phyloP scores from a whole-genome alignment of 805 yeast genomes.

The Ogataea minuta region DNA sequence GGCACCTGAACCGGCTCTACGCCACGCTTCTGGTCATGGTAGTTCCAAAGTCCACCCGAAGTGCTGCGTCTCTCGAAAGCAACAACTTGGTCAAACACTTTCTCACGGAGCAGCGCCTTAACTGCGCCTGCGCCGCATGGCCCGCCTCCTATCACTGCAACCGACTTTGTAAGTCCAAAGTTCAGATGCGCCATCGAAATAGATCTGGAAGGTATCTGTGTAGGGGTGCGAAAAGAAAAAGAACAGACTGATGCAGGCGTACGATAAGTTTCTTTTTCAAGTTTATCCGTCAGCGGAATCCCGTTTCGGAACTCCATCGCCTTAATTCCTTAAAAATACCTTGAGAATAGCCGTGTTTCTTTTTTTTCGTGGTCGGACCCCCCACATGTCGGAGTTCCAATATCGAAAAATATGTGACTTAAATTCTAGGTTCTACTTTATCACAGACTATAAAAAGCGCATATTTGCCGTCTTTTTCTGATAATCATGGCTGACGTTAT shows the following conservation, averaged over 20 bases:
- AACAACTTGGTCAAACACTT: slow-evolving; percentile 44
- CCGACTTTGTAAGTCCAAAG: slow-evolving; percentile 20
- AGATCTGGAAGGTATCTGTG: slow-evolving; percentile 3
- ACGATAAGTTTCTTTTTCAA: background rate
- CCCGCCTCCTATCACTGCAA: slow-evolving; percentile 79
- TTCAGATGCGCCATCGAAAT: slow-evolving; percentile 11
- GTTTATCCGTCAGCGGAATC: slow-evolving; percentile 5
- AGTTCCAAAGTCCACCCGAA: slow-evolving; percentile 84
- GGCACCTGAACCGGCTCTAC: slow-evolving; percentile 26
- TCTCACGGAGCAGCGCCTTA: slow-evolving; percentile 58
- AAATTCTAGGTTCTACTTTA: slow-evolving; percentile 1
- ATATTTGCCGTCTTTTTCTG: background rate
- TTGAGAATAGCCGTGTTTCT: slow-evolving; percentile 1
- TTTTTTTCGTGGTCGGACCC: slow-evolving; percentile 2
- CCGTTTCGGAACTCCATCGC: slow-evolving; percentile 6
- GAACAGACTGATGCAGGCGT: background rate
- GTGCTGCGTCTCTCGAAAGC: slow-evolving; percentile 57
- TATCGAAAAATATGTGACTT: slow-evolving; percentile 2
- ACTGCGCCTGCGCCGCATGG: slow-evolving; percentile 70
- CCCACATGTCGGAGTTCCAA: slow-evolving; percentile 12
- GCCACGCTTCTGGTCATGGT: slow-evolving; percentile 35
- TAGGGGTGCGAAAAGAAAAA: slow-evolving; percentile 4
- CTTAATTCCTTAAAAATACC: background rate
- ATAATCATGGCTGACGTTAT: slow-evolving; percentile 36
- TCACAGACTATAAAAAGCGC: slow-evolving; percentile 1